phyloP scores from a whole-genome alignment of 176 grass and related monocot genomes.

The Thalia dealbata region DNA sequence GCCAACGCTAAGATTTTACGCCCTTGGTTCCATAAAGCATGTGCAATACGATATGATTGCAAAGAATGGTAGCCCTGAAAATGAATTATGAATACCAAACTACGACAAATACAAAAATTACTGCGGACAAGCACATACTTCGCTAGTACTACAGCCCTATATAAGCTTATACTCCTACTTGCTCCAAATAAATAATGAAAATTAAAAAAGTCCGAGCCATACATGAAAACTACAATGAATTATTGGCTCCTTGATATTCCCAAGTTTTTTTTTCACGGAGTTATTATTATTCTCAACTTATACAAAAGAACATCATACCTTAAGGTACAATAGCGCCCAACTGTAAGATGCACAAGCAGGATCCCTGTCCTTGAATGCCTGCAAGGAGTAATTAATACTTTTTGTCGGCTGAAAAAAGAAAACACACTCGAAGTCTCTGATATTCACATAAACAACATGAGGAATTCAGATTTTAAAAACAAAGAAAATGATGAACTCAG shows the following conservation, averaged over 20 bases:
- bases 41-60: constrained; percentile 92
- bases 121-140: constrained; percentile 1
- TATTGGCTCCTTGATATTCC: no score
- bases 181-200: not conserved
- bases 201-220: no score
- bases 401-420: constrained; percentile 11
- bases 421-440: no score
- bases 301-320: constrained; percentile 37
- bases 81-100: constrained; percentile 9
- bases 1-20: constrained; percentile 84
- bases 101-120: constrained; percentile 5
- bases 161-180: not conserved
- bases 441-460: not conserved
- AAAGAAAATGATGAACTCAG: constrained; percentile 9
- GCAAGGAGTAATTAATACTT: constrained; percentile 18
- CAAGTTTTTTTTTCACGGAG: no score
- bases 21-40: constrained; percentile 92
- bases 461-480: constrained; percentile 1
- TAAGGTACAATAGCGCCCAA: constrained; percentile 90
- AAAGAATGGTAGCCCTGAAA: constrained; percentile 88
- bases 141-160: not conserved
- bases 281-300: not conserved
- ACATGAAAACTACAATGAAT: not conserved
- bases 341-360: constrained; percentile 91
- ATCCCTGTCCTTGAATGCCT: constrained; percentile 97